Conservation (phyloP, 2,329 filamentous ascomycete genomes). For the Geoglossum cookeanum region DNA sequence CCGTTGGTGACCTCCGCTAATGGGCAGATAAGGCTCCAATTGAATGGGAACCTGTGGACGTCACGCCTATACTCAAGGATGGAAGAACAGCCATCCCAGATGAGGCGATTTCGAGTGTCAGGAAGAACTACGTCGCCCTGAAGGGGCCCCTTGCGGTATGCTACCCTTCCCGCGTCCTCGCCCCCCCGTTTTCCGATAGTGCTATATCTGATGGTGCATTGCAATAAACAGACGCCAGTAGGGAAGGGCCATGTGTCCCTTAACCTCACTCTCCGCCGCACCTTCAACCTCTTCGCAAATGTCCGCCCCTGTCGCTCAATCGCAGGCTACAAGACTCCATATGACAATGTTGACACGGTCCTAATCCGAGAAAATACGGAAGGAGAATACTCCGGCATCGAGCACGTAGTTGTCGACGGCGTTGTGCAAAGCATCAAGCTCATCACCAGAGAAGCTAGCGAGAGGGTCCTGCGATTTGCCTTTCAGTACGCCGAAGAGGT, state of each 20-base stretch:
- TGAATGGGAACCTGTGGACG: slow-evolving; percentile 93
- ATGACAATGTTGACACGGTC: slow-evolving; percentile 91
- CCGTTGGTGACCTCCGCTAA: slow-evolving; percentile 15
- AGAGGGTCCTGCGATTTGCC: slow-evolving; percentile 90
- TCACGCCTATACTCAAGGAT: slow-evolving; percentile 81
- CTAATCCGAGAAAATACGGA: slow-evolving; percentile 99
- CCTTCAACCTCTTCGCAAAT: slow-evolving; percentile 99
- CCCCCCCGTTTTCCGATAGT: neutral
- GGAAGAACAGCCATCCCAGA: slow-evolving; percentile 92
- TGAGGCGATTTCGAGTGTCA: slow-evolving; percentile 80
- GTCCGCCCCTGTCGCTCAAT: slow-evolving; percentile 94
- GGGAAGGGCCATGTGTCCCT: slow-evolving; percentile 98
- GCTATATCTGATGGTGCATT: slow-evolving; percentile 13
- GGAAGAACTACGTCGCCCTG: slow-evolving; percentile 88
- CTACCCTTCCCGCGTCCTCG: slow-evolving; percentile 9
- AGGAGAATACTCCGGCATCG: slow-evolving; percentile 98
- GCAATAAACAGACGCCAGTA: slow-evolving; percentile 53
- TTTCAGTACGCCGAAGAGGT: slow-evolving; percentile 95
- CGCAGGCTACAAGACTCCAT: slow-evolving; percentile 93
- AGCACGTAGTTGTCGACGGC: slow-evolving; percentile 93
- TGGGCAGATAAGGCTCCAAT: slow-evolving; percentile 50
- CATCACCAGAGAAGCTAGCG: slow-evolving; percentile 84
- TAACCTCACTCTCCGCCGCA: slow-evolving; percentile 93
- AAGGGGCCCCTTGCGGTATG: slow-evolving; percentile 92
- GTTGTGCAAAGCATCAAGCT: slow-evolving; percentile 99